phyloP scores from a whole-genome alignment of 2,329 filamentous ascomycete species.

The Trichoderma semiorbis region DNA sequence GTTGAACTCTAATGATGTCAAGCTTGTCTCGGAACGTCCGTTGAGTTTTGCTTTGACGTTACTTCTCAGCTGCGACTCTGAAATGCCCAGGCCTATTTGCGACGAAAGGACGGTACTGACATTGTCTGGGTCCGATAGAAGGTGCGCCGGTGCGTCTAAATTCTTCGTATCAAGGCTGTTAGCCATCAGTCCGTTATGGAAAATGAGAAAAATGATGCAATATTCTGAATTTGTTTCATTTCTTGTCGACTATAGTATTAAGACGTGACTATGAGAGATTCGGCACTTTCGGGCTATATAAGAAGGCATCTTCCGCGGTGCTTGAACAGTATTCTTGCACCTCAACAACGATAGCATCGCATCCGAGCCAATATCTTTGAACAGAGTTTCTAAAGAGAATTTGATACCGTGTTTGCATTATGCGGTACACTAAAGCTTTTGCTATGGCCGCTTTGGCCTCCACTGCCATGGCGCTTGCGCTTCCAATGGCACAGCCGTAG shows the following conservation, averaged over 20 bases:
- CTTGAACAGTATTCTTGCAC: not conserved
- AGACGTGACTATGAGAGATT: not conserved
- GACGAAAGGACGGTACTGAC: not conserved
- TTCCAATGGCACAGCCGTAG: not conserved
- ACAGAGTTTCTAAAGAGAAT: not conserved
- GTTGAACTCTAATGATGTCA: not conserved
- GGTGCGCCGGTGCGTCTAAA: not conserved
- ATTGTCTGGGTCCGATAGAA: not conserved
- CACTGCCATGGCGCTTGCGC: not conserved
- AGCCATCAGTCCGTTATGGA: not conserved
- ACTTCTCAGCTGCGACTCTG: not conserved
- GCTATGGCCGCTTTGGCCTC: not conserved
- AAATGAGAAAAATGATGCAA: not conserved
- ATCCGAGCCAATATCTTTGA: not conserved
- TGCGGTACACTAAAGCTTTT: not conserved
- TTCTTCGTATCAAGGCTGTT: not conserved
- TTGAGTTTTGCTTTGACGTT: not conserved
- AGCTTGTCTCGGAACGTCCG: not conserved
- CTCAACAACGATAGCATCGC: not conserved
- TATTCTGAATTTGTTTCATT: not conserved
- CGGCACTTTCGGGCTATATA: not conserved
- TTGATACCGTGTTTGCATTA: not conserved
- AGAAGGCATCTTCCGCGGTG: not conserved
- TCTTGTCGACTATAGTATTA: not conserved
- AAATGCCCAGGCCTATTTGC: not conserved